Evolutionary conservation across 805 yeast species (phyloP), one percentile per base, ranked within the genome.

Genomic region (Ogataea siamensis): DNA sequence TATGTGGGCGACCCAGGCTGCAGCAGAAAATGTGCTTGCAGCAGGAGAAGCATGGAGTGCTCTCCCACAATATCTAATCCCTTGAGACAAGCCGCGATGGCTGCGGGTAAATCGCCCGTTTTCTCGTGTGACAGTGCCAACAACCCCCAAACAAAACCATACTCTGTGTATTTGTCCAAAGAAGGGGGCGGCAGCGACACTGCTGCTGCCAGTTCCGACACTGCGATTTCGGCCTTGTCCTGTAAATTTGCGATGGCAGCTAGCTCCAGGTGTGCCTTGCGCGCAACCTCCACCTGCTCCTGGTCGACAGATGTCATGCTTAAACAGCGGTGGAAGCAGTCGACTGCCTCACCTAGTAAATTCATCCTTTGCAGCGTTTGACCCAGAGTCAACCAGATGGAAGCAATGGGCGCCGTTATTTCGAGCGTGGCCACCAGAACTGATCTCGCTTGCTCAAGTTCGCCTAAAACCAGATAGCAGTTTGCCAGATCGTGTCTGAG

Each of bases 201-300:
- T 1, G 80, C 74, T 1, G 71, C 67, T 12, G 68, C 66, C 26
- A 78, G 51, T 51, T 78, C 83, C 7, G 64, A 55, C 7, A 70
- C 66, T n/a, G 77, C 73, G 32, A 60, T 49, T 38, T 74, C 78
- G 25, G 69, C 60, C 47, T 76, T 69, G 12, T 73, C 73, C 18
- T 75, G 74, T 6, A 70, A 64, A 1, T 73, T 68, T 2, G 76
- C 74, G n/a, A 78, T 61, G 4, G 73, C 71, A 0, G 80, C 82
- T 32, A 78, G 58, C 47, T 76, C 79, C 4, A 75, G 69, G 57
- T 76, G 81, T 3, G 73, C 71, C 11, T 70, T 63, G 37, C 80
- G 62, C 0, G 76, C 72, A 2, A 73, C 63, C 37, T 71, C 73
- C n/a, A 72, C 37, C 11, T 46, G 43, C 31, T 70, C 74, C 4